Conservation (phyloP, 305 asterid species). For the Andrographis paniculata region DNA sequence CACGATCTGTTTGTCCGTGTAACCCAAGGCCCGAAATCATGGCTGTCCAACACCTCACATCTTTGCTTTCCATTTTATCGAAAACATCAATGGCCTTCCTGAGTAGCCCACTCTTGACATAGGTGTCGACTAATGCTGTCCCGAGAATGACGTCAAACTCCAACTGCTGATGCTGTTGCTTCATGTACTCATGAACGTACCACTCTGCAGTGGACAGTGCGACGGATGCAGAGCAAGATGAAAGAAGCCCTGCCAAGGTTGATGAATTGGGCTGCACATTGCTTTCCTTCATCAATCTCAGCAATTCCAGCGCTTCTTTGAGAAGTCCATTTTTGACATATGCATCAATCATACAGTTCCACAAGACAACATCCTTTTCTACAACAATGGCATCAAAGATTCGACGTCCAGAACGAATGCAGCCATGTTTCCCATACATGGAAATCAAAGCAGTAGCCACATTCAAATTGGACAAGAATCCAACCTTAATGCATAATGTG, state of each 20-base stretch:
- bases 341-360: constrained; percentile 67
- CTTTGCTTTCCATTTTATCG: constrained; percentile 34
- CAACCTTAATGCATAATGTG: constrained; percentile 40
- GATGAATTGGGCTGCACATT: constrained; percentile 37
- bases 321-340: constrained; percentile 42
- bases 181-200: constrained; percentile 23
- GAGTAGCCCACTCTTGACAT: constrained; percentile 49
- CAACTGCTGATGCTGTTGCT: constrained; percentile 29
- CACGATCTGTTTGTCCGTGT: constrained; percentile 40
- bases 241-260: constrained; percentile 46
- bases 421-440: constrained; percentile 46
- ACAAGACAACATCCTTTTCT: constrained; percentile 38
- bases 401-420: constrained; percentile 26
- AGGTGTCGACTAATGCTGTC: constrained; percentile 49
- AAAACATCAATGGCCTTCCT: constrained; percentile 41
- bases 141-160: constrained; percentile 45
- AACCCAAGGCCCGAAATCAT: constrained; percentile 50
- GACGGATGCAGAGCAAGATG: constrained; percentile 46
- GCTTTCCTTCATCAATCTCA: constrained; percentile 35
- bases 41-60: constrained; percentile 51
- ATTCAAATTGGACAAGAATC: constrained; percentile 32
- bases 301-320: constrained; percentile 32
- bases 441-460: constrained; percentile 46
- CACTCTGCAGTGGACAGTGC: constrained; percentile 31
- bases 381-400: constrained; percentile 40